Percentiles rank a stretch among this genome's conserved stretches.
These are phyloP conservation scores for Amauroascus verrucosus DNA, from an alignment of 2,329 filamentous ascomycete species.

Conservation along the genomic window DNA sequence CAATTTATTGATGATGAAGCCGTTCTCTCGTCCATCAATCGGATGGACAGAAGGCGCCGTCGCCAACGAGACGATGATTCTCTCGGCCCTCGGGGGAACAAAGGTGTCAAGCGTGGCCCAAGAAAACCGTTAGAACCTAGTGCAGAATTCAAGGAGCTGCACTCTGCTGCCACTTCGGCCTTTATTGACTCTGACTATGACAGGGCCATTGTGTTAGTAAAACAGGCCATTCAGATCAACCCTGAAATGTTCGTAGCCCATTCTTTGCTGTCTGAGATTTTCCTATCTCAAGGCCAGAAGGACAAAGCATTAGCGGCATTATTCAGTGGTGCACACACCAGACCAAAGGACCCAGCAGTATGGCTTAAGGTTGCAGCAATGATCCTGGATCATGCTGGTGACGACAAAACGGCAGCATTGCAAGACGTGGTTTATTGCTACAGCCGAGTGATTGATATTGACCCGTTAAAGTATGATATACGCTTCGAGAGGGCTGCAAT, in stretches of 20 bases:
- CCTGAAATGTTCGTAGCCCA: constrained; percentile 55
- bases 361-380: constrained; percentile 50
- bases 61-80: constrained; percentile 6
- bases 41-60: constrained; percentile 15
- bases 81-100: constrained; percentile 9
- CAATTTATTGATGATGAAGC: constrained; percentile 14
- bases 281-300: constrained; percentile 45
- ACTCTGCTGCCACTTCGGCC: constrained; percentile 39
- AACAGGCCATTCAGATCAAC: constrained; percentile 46
- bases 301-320: constrained; percentile 48
- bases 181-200: constrained; percentile 41
- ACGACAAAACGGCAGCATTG: constrained; percentile 34
- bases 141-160: constrained; percentile 39
- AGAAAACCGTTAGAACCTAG: constrained; percentile 40
- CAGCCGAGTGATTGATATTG: constrained; percentile 44
- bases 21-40: constrained; percentile 10
- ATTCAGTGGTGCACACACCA: constrained; percentile 49
- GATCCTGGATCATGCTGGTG: constrained; percentile 41
- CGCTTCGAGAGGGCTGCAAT: constrained; percentile 48
- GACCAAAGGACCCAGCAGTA: constrained; percentile 44
- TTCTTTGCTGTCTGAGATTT: constrained; percentile 50
- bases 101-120: constrained; percentile 37
- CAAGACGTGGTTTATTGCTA: constrained; percentile 46
- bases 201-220: constrained; percentile 34
- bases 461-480: constrained; percentile 43